Conservation (phyloP, 306 rosid genomes). For the Astragalus glycyphyllos region DNA sequence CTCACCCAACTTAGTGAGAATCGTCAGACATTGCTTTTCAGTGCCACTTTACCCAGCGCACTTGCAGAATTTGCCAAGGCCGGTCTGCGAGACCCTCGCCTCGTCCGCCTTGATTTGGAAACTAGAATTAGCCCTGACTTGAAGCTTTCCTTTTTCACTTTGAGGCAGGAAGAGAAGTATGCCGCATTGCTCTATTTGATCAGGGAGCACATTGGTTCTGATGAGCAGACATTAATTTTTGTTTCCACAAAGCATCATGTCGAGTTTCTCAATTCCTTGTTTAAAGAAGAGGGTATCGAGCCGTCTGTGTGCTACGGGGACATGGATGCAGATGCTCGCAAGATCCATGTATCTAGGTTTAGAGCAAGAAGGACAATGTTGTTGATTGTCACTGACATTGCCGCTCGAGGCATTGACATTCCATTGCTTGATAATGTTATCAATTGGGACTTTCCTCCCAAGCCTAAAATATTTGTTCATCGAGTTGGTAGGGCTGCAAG, state of each 20-base stretch:
- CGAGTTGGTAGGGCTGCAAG: conserved; percentile 98
- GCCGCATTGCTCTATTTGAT: conserved; percentile 77
- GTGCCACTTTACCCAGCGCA: conserved; percentile 91
- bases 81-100: conserved; percentile 89
- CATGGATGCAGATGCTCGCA: conserved; percentile 99
- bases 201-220: conserved; percentile 73
- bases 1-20: conserved; percentile 81
- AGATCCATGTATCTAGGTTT: conserved; percentile 79
- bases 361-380: conserved; percentile 89
- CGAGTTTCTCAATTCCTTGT: conserved; percentile 78
- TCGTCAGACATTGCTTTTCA: conserved; percentile 88
- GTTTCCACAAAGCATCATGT: conserved; percentile 92
- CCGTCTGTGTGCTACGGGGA: conserved; percentile 94
- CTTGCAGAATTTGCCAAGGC: conserved; percentile 99
- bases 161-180: conserved; percentile 83
- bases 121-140: conserved; percentile 91
- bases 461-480: conserved; percentile 91
- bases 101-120: conserved; percentile 85
- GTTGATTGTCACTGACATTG: conserved; percentile 91
- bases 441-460: conserved; percentile 96
- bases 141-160: conserved; percentile 76
- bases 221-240: conserved; percentile 85
- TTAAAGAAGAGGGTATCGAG: conserved; percentile 80
- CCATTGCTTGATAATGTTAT: conserved; percentile 96
- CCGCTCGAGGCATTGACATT: conserved; percentile 95